Evolutionary conservation across 2,329 filamentous ascomycete species (phyloP).

Genomic region (Pseudogymnoascus sp.): DNA sequence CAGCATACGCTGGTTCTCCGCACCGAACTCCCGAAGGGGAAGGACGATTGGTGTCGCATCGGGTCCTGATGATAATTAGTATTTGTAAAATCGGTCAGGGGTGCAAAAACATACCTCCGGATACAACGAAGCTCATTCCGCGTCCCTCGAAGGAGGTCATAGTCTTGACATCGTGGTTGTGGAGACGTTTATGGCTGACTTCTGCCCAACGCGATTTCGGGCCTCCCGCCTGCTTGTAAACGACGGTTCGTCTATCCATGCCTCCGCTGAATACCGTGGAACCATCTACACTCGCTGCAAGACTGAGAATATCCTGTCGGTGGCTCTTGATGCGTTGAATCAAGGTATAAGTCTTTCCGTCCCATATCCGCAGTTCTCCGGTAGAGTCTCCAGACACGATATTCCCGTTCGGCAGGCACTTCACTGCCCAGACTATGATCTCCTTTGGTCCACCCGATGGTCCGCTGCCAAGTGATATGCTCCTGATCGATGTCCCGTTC

Average conservation of each 20-base stretch:
- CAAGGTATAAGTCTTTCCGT: conserved; percentile 84
- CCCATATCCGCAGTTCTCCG: conserved; percentile 88
- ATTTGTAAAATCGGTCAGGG: conserved; percentile 10
- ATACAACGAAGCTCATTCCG: conserved; percentile 77
- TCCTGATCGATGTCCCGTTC: conserved; percentile 65
- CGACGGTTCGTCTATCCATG: conserved; percentile 78
- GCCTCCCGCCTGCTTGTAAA: conserved; percentile 61
- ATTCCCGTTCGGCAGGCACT: conserved; percentile 75
- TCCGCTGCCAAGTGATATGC: conserved; percentile 78
- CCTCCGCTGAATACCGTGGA: conserved; percentile 79
- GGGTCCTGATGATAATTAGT: conserved; percentile 50
- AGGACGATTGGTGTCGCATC: conserved; percentile 77
- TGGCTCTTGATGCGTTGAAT: conserved; percentile 79
- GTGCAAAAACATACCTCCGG: conserved; percentile 60
- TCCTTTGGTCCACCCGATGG: conserved; percentile 70
- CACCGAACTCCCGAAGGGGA: conserved; percentile 66
- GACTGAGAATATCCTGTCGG: conserved; percentile 79
- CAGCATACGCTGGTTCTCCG: conserved; percentile 73
- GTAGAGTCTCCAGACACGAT: conserved; percentile 94
- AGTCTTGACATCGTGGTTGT: conserved; percentile 90
- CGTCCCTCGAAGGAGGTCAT: conserved; percentile 84
- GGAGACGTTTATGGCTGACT: conserved; percentile 75
- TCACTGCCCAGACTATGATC: conserved; percentile 88
- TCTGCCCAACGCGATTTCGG: conserved; percentile 68
- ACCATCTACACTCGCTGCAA: conserved; percentile 75